phyloP scores from a whole-genome alignment of 2,329 filamentous ascomycete genomes.

The Pseudopithomyces maydicus region DNA sequence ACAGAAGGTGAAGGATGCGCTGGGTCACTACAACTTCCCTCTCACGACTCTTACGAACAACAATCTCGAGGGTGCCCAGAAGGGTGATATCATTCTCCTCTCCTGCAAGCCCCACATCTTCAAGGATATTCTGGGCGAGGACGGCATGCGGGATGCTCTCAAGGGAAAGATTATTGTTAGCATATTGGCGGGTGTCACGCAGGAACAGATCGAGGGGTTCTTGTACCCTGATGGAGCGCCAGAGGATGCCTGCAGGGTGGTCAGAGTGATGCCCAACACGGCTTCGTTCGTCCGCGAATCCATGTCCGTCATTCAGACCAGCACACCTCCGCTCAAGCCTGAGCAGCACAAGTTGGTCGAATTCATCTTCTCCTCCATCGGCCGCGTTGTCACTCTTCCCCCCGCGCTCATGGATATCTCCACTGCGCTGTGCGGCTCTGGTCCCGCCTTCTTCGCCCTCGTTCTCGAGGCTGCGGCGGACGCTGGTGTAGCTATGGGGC shows the following conservation, averaged over 20 bases:
- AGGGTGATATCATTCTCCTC: slow-evolving; percentile 76
- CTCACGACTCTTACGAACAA: slow-evolving; percentile 73
- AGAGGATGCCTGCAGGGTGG: slow-evolving; percentile 63
- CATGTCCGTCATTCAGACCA: slow-evolving; percentile 76
- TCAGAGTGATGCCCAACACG: slow-evolving; percentile 85
- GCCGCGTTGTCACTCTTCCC: slow-evolving; percentile 71
- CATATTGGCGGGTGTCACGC: slow-evolving; percentile 78
- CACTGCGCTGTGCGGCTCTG: slow-evolving; percentile 75
- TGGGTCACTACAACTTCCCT: slow-evolving; percentile 65
- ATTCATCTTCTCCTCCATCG: slow-evolving; percentile 79
- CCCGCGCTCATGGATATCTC: slow-evolving; percentile 71
- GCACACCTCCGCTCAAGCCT: slow-evolving; percentile 61
- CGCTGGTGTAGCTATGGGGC: slow-evolving; percentile 77
- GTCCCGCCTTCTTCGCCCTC: slow-evolving; percentile 76
- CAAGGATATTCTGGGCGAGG: slow-evolving; percentile 67
- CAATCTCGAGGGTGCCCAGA: slow-evolving; percentile 69
- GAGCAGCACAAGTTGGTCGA: slow-evolving; percentile 64
- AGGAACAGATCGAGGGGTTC: slow-evolving; percentile 68
- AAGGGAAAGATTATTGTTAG: slow-evolving; percentile 80
- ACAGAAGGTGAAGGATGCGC: slow-evolving; percentile 68
- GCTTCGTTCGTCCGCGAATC: slow-evolving; percentile 77
- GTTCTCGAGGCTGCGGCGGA: slow-evolving; percentile 77
- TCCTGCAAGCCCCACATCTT: slow-evolving; percentile 82
- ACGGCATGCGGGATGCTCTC: slow-evolving; percentile 74
- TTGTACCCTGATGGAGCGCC: slow-evolving; percentile 62